Conservation (phyloP, 2,329 filamentous ascomycete genomes). For the Lecanicillium sp. region DNA sequence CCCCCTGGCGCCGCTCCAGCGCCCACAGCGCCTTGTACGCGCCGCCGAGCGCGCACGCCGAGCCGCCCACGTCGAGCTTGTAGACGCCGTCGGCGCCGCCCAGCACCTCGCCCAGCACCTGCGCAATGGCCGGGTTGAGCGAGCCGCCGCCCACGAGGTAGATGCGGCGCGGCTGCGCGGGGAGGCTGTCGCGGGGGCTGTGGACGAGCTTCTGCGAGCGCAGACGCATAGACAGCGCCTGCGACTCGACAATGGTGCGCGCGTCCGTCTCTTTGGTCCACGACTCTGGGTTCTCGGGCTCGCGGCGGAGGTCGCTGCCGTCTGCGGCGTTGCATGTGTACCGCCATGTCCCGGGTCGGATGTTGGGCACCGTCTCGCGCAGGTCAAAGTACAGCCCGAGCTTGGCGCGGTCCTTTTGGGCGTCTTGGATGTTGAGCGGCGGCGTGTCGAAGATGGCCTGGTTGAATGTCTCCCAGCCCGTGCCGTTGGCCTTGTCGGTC, state of each 20-base stretch:
- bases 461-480: slow-evolving; percentile 79
- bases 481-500: slow-evolving; percentile 29
- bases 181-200: slow-evolving; percentile 46
- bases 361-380: slow-evolving; percentile 91
- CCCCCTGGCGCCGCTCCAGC: slow-evolving; percentile 55
- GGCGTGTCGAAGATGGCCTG: slow-evolving; percentile 58
- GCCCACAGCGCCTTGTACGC: slow-evolving; percentile 97
- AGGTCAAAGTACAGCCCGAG: slow-evolving; percentile 92
- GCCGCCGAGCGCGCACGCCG: slow-evolving; percentile 87
- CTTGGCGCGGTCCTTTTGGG: slow-evolving; percentile 55
- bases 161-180: slow-evolving; percentile 77
- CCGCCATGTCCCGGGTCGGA: slow-evolving; percentile 79
- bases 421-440: slow-evolving; percentile 54
- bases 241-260: slow-evolving; percentile 85
- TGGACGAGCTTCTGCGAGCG: slow-evolving; percentile 72
- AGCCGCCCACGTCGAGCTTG: slow-evolving; percentile 87
- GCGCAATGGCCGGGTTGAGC: slow-evolving; percentile 80
- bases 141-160: slow-evolving; percentile 94
- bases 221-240: slow-evolving; percentile 83
- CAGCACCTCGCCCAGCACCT: slow-evolving; percentile 78
- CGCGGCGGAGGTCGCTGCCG: slow-evolving; percentile 39
- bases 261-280: slow-evolving; percentile 63
- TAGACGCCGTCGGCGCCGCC: slow-evolving; percentile 87
- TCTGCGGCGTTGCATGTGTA: slow-evolving; percentile 54
- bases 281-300: slow-evolving; percentile 18